phyloP scores from a whole-genome alignment of 768 basidiomycete species.

The Rhodocollybia butyracea region DNA sequence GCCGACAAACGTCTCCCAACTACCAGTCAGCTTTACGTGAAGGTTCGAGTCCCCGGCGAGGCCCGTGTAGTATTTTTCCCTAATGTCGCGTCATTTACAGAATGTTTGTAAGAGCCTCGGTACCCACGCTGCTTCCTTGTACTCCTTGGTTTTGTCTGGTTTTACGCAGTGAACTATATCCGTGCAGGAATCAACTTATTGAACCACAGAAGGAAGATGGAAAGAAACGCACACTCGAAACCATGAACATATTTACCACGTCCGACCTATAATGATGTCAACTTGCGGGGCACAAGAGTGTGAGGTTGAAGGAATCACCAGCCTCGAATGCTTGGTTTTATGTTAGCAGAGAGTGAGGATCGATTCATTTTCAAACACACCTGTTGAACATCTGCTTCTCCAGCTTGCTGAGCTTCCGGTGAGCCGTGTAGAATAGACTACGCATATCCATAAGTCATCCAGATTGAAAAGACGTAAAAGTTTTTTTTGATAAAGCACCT shows the following conservation, averaged over 20 bases:
- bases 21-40: constrained; percentile 86
- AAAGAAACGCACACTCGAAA: constrained; percentile 70
- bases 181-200: constrained; percentile 8
- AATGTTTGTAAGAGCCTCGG: neutral
- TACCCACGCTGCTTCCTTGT: constrained; percentile 84
- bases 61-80: constrained; percentile 81
- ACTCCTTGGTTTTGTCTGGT: constrained; percentile 76
- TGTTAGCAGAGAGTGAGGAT: neutral
- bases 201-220: neutral
- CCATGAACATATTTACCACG: constrained; percentile 93
- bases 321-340: constrained; percentile 67
- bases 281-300: no score
- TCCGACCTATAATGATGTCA: no score
- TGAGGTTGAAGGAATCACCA: no score
- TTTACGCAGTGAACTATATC: constrained; percentile 78
- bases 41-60: constrained; percentile 71
- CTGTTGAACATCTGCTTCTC: constrained; percentile 57
- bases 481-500: constrained; percentile 38
- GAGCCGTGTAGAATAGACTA: constrained; percentile 94
- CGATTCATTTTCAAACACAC: neutral
- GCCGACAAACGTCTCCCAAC: constrained; percentile 90
- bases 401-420: constrained; percentile 80
- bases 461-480: neutral
- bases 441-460: constrained; percentile 23
- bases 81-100: constrained; percentile 24